phyloP scores from a whole-genome alignment of 371 early-diverging fungal genomes.

The Zancudomyces culisetae region DNA sequence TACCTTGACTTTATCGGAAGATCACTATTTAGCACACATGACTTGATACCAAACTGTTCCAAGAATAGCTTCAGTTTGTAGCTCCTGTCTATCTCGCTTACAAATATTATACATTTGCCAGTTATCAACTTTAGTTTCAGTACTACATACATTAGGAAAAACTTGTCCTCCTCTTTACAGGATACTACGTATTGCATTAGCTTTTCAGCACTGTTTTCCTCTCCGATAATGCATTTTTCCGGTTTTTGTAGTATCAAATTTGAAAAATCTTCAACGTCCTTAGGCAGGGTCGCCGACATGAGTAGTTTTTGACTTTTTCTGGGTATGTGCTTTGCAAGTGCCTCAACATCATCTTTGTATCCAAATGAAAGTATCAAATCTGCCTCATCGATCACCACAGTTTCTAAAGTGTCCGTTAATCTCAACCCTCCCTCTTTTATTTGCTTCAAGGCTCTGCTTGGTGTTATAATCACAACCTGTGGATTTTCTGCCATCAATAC shows the following conservation, averaged over 20 bases:
- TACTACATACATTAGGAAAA: slow-evolving; percentile 69
- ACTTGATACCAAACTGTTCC: slow-evolving; percentile 83
- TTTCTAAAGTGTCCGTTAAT: slow-evolving; percentile 42
- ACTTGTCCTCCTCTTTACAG: slow-evolving; percentile 72
- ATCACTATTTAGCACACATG: slow-evolving; percentile 84
- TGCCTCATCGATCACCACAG: slow-evolving; percentile 87
- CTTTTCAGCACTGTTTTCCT: slow-evolving; percentile 30
- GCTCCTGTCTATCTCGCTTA: slow-evolving; percentile 78
- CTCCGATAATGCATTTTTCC: slow-evolving; percentile 60
- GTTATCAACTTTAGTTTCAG: slow-evolving; percentile 72
- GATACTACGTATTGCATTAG: slow-evolving; percentile 57
- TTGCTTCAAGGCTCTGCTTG: slow-evolving; percentile 53
- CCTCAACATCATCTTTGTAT: slow-evolving; percentile 59
- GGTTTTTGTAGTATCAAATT: slow-evolving; percentile 69
- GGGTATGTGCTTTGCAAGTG: slow-evolving; percentile 48
- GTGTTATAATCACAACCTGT: slow-evolving; percentile 69
- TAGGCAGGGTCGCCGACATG: slow-evolving; percentile 73
- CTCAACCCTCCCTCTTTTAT: slow-evolving; percentile 39
- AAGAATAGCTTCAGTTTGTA: slow-evolving; percentile 82
- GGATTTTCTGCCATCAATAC: slow-evolving; percentile 66
- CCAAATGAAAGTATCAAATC: slow-evolving; percentile 86
- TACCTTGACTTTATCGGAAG: slow-evolving; percentile 78
- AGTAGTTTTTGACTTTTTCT: slow-evolving; percentile 72
- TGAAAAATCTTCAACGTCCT: slow-evolving; percentile 72
- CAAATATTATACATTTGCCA: slow-evolving; percentile 84